Percentiles rank a stretch among this genome's conserved stretches.
Conservation (phyloP, 1,139 yeast species). For the Groenewaldozyma sp. region DNA sequence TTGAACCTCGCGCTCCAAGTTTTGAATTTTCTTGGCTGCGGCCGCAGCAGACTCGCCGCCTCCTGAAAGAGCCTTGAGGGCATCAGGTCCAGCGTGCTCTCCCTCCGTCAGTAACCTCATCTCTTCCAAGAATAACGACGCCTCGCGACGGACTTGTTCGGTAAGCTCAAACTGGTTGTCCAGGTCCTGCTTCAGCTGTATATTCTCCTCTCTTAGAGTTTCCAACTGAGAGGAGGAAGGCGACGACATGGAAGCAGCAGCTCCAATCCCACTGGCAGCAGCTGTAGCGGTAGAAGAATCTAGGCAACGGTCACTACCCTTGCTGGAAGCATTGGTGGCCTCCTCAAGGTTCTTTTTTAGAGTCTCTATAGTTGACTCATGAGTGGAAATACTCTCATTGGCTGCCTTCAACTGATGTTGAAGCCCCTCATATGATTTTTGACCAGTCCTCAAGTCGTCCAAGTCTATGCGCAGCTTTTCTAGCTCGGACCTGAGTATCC, state of each 20-base stretch:
- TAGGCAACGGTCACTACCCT: constrained; percentile 8
- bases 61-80: background rate
- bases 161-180: constrained; percentile 31
- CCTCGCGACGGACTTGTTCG: constrained; percentile 35
- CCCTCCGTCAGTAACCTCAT: constrained; percentile 31
- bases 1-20: constrained; percentile 28
- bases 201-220: constrained; percentile 16
- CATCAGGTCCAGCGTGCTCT: constrained; percentile 2
- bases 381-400: constrained; percentile 8
- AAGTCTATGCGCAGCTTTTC: constrained; percentile 7
- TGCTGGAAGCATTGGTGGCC: constrained; percentile 15
- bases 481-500: constrained; percentile 7
- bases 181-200: constrained; percentile 22
- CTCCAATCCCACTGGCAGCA: constrained; percentile 3
- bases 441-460: background rate
- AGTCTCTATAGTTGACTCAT: constrained; percentile 8
- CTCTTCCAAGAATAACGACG: constrained; percentile 32
- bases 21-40: constrained; percentile 22
- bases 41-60: constrained; percentile 14
- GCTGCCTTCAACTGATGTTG: background rate
- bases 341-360: constrained; percentile 15
- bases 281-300: background rate
- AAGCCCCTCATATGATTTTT: background rate
- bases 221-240: constrained; percentile 11
- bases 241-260: background rate